Base-by-base conservation (phyloP, 805 yeast genomes). In the Cyberlindnera xylosilytica region DNA sequence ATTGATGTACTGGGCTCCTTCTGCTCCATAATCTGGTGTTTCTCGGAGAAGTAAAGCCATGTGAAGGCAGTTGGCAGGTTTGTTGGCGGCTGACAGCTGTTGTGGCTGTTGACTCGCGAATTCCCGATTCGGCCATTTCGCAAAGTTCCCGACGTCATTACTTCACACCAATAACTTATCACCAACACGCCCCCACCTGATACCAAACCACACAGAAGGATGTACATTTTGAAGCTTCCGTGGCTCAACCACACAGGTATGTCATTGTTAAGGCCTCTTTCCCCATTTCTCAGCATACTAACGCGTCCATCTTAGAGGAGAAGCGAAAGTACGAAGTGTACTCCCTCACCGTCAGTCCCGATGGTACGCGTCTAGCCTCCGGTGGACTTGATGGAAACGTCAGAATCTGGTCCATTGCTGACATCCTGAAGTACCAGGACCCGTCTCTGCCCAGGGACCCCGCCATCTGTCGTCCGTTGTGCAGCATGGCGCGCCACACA, bases 351-450 rank as follows among this genome's bases (percentile, higher is more conserved):
- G 82, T 87, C 4, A 83, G 87, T 48, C 78, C 87, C 0, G 95
- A 88, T 64, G 96, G 96, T 1, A 62, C 79, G 36, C 68, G 96
- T 42, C 61, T 91, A 20, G 99, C 97, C 1, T 83, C 97, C 1
- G 99, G 98, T 15, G 99, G 98, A 1, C 65, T 85, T 30, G 91
- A 91, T 64, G 97, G 98, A 1, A 88, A 87, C 53, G 88, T 93
- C 34, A 76, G 91, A 49, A 84, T 91, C 35, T 91, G 99, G 99
- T 80, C 83, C 11, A 67, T 79, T 7, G 73, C 69, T 5, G 75
- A 83, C 10, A 70, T 84, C 8, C 53, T 66, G 11, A 65, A 70
- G 32, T 79, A 40, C 41, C 42, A 33, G 20, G 41, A 51, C 31
- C 50, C 49, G 4, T 57, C 52, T 2, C 58, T 56, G 2, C 30